Evolutionary conservation across 805 yeast species (phyloP), one percentile per base, ranked within the genome.

Genomic region (Kodamaea laetipori): DNA sequence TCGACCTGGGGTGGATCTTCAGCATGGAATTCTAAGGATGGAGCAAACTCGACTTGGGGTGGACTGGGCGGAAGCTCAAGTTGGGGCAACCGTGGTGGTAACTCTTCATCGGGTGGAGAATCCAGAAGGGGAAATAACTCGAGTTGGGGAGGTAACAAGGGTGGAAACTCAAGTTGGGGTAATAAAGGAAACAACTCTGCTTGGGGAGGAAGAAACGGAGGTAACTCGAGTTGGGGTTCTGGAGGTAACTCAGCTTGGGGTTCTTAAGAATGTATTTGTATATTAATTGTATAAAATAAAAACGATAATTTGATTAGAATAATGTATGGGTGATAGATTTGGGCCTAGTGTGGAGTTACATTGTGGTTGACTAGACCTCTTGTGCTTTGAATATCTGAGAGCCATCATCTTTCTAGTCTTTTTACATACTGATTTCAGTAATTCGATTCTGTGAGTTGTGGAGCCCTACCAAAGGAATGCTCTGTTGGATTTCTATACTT

Each of bases 1-100:
- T 63, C 69, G 11, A 60, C 78, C 1, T 72, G 76, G 66, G 81
- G 81, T 12, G 56, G 55, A n/a, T 44, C 50, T 3, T 52, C 55
- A 9, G 42, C 57, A 4, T 51, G 57, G 52, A 42, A 38, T 11
- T 41, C 39, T 13, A 42, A 42, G 25, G 34, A 38, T n/a, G 58
- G 57, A 1, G 58, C 57, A 2, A 46, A 47, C 23, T 56, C 60
- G 4, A 49, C 61, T 4, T 56, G 60, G 60, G 45, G 52, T n/a
- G 46, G 43, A 17, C 39, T 36, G n/a, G 55, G 53, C 6, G 47
- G 49, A 2, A 47, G 46, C 36, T 52, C 58, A 12, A 46, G 53
- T 10, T 51, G 57, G 53, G 47, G 45, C 41, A 41, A 36, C 10
- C 24, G 39, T 17, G 39, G 52, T 2, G 43, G 39, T 3, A 49